Evolutionary conservation across 2,329 filamentous ascomycete species (phyloP).

Genomic region (Xylaria hypoxylon): DNA sequence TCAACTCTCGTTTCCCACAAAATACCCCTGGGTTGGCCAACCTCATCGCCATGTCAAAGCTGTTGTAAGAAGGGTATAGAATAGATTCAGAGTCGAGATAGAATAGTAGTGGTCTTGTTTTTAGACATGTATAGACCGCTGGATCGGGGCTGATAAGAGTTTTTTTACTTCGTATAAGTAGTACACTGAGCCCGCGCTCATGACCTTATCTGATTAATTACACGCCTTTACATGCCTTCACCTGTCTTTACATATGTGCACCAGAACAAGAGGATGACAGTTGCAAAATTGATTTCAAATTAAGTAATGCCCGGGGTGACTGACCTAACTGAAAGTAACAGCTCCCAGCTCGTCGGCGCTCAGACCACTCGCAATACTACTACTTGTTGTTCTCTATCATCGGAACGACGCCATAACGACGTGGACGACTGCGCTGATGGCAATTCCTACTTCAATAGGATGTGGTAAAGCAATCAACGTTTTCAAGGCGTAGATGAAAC

Average conservation of each 20-base stretch:
- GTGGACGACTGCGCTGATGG: too few species aligned
- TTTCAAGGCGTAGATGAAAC: too few species aligned
- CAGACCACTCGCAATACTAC: too few species aligned
- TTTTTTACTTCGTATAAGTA: constrained; percentile 8
- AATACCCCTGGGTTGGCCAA: constrained; percentile 56
- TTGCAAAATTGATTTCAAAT: neutral
- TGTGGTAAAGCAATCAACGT: too few species aligned
- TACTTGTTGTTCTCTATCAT: too few species aligned
- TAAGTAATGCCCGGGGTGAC: neutral
- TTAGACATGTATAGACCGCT: neutral
- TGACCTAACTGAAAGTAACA: too few species aligned
- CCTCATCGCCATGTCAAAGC: constrained; percentile 44
- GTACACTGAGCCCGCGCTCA: neutral
- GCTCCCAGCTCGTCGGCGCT: too few species aligned
- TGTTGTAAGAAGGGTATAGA: constrained; percentile 2
- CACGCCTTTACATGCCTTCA: too few species aligned
- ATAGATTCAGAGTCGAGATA: neutral
- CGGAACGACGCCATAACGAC: too few species aligned
- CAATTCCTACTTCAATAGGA: too few species aligned
- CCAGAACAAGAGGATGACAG: neutral
- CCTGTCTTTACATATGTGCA: neutral
- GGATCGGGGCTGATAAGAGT: neutral
- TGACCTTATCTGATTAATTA: neutral
- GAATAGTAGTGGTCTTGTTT: neutral
- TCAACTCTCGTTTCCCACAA: constrained; percentile 62